Base-by-base conservation (phyloP, 1,284 basidiomycete species). In the Ustilago trichophora region DNA sequence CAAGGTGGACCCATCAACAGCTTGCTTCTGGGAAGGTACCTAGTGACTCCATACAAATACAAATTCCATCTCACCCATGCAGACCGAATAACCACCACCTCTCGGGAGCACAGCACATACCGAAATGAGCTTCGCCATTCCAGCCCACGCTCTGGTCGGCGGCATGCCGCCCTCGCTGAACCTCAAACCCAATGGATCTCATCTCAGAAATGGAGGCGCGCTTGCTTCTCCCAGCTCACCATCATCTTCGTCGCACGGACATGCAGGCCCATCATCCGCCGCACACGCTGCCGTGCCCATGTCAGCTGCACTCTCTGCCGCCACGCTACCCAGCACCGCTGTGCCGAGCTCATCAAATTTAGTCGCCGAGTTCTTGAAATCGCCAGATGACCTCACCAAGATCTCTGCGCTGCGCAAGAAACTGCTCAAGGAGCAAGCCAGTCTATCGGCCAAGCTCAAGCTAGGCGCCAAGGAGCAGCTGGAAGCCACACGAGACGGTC, bases 391-490 rank as follows among this genome's bases (percentile, higher is more conserved):
- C 83, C 88, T 98, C 42, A 85, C 89, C 76, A 98, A 98, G 83
- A 88, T 98, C 41, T 85, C 87, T 3, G 88, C 91, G 1, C 92
- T 93, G 76, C 88, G 92, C 62, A 95, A 94, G 85, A 96, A 96
- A 81, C 86, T 98, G 24, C 89, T 93, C 83, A 96, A 95, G 83
- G 95, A 98, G 84, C 95, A 96, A 83, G 88, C 92, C 0, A 91
- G 92, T n/a, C 91, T 98, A 65, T 92, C 96, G 77, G 89, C 91
- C 5, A 88, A 95, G 76, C 87, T 98, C 40, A 91, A 94, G 77
- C 90, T 87, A 60, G 93, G 93, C 13, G 93, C 96, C 56, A 93
- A 92, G 80, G 92, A 95, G 64, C 95, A 98, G 82, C 86, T 98
- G 8, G 90, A 94, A 77, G 88, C 92, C 0, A 97, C 93, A 10